Evolutionary conservation across 768 basidiomycete species (phyloP).

Genomic region (Phylloporus arenicola): DNA sequence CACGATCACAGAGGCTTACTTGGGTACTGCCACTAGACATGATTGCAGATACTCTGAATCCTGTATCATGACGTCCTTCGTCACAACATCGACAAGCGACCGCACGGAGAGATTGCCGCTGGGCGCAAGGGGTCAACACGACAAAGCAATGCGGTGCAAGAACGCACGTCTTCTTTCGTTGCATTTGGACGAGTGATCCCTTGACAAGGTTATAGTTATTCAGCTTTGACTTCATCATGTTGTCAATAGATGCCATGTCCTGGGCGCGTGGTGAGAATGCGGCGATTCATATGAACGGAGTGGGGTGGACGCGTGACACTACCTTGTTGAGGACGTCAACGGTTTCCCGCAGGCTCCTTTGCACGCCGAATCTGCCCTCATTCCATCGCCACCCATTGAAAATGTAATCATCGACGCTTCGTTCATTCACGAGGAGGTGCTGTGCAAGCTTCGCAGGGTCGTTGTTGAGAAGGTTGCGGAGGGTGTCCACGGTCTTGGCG

Average conservation of each 20-base stretch:
- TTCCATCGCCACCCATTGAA: slow-evolving; percentile 91
- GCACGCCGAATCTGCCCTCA: slow-evolving; percentile 80
- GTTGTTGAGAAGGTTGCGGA: slow-evolving; percentile 86
- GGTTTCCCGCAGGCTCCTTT: slow-evolving; percentile 77
- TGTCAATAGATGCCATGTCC: slow-evolving; percentile 96
- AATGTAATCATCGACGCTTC: slow-evolving; percentile 71
- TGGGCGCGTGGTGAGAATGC: slow-evolving; percentile 23
- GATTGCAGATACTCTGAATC: slow-evolving; percentile 96
- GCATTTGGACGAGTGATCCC: slow-evolving; percentile 85
- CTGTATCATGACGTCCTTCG: slow-evolving; percentile 72
- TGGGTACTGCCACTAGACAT: slow-evolving; percentile 88
- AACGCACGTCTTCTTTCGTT: slow-evolving; percentile 86
- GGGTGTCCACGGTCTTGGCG: slow-evolving; percentile 90
- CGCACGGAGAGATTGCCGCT: slow-evolving; percentile 95
- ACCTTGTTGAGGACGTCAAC: slow-evolving; percentile 85
- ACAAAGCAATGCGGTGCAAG: slow-evolving; percentile 1
- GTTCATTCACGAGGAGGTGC: slow-evolving; percentile 77
- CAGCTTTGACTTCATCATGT: slow-evolving; percentile 86
- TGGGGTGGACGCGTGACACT: slow-evolving; percentile 17
- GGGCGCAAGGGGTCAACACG: slow-evolving; percentile 6
- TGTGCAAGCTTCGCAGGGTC: slow-evolving; percentile 71
- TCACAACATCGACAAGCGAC: slow-evolving; percentile 79
- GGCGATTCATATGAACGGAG: slow-evolving; percentile 15
- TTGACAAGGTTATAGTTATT: slow-evolving; percentile 92
- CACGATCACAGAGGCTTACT: slow-evolving; percentile 44